A percentile compares a stretch with the other conserved stretches of the same genome.
Conservation (phyloP, 768 basidiomycete genomes). For the Naganishia randhawae region DNA sequence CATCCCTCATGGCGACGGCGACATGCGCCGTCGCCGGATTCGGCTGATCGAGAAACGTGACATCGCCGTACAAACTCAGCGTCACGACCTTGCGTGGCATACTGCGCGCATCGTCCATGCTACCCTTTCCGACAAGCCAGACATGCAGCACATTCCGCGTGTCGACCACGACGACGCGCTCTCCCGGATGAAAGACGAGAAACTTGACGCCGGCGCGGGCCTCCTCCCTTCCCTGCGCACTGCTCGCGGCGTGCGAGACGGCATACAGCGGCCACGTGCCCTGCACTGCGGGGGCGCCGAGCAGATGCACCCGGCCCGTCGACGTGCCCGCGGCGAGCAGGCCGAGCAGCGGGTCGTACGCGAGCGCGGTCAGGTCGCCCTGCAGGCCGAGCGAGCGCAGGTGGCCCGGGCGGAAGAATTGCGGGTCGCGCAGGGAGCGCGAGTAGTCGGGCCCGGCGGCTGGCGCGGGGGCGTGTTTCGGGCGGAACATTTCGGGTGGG, state of each 20-base stretch:
- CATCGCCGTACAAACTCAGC: conserved; percentile 35
- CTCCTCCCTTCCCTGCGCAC: conserved; percentile 2
- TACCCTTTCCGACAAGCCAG: conserved; percentile 58
- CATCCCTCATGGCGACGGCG: conserved; percentile 42
- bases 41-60: conserved; percentile 48
- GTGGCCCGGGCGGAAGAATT: conserved; percentile 48
- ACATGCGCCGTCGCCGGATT: conserved; percentile 74
- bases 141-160: conserved; percentile 59
- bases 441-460: conserved; percentile 40
- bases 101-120: conserved; percentile 58
- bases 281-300: conserved; percentile 65
- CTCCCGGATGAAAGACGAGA: conserved; percentile 61
- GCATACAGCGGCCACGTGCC: conserved; percentile 40
- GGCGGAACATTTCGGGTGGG: conserved; percentile 11
- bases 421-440: conserved; percentile 41
- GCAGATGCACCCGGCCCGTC: conserved; percentile 62
- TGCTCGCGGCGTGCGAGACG: conserved; percentile 1
- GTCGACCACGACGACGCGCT: conserved; percentile 62
- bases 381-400: conserved; percentile 43
- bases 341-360: conserved; percentile 51
- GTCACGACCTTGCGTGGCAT: conserved; percentile 52
- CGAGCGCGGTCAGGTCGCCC: conserved; percentile 50
- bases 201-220: conserved; percentile 56
- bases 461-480: neutral
- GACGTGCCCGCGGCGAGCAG: conserved; percentile 55